A percentile compares a stretch with the other conserved stretches of the same genome.
Conservation (phyloP, 495 filamentous ascomycete species). For the Venustampulla echinocandica region DNA sequence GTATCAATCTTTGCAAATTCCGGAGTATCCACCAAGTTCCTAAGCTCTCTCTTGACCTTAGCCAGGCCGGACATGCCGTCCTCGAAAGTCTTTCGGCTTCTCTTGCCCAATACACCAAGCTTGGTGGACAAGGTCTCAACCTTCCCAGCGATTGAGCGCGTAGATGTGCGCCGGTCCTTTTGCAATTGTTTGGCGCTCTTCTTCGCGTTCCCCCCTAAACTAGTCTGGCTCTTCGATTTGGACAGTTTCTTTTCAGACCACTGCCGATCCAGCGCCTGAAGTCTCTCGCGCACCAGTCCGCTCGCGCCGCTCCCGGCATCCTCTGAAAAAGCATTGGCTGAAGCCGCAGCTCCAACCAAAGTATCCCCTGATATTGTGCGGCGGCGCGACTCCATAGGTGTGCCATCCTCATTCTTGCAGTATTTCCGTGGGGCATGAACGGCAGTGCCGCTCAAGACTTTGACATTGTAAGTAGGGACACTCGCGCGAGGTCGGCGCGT, state of each 20-base stretch:
- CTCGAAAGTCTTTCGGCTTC: slow-evolving; percentile 36
- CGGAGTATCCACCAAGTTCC: background rate
- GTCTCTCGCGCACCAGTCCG: slow-evolving; percentile 15
- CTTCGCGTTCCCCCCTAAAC: slow-evolving; percentile 9
- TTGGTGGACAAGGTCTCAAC: slow-evolving; percentile 37
- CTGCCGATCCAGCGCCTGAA: slow-evolving; percentile 15
- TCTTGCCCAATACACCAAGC: slow-evolving; percentile 36
- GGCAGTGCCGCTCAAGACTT: slow-evolving; percentile 39
- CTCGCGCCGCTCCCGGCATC: slow-evolving; percentile 9
- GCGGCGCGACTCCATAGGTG: slow-evolving; percentile 20
- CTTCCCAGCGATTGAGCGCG: slow-evolving; percentile 36
- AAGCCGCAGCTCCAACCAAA: slow-evolving; percentile 6
- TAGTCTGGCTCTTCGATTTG: slow-evolving; percentile 14
- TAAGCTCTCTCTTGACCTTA: background rate
- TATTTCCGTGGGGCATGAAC: slow-evolving; percentile 29
- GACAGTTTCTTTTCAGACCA: slow-evolving; percentile 16
- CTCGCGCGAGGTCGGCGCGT: slow-evolving; percentile 37
- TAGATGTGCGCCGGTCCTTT: slow-evolving; percentile 23
- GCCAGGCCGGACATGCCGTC: slow-evolving; percentile 8
- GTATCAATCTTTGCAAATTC: slow-evolving; percentile 37
- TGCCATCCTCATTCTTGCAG: slow-evolving; percentile 11
- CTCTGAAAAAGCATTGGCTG: slow-evolving; percentile 7
- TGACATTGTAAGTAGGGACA: slow-evolving; percentile 46
- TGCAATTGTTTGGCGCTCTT: slow-evolving; percentile 10
- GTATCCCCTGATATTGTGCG: slow-evolving; percentile 36